A percentile compares a stretch with the other conserved stretches of the same genome.
phyloP scores from a whole-genome alignment of 73 alveolate genomes.

The Paramecium sexaurelia region DNA sequence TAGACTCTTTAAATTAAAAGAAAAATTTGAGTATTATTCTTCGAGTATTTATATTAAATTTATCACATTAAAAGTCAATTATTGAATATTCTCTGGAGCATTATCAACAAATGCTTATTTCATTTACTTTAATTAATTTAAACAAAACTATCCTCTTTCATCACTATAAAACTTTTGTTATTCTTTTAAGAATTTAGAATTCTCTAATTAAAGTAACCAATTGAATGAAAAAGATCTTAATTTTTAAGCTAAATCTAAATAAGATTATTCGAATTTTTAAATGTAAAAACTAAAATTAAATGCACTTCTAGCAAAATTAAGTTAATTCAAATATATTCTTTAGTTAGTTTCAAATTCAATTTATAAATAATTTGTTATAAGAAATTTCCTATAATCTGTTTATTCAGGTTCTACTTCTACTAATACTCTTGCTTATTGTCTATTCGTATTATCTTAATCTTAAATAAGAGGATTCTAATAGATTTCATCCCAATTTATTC shows the following conservation, averaged over 20 bases:
- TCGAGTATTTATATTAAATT: background rate
- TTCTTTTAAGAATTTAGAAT: background rate
- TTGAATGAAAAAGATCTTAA: background rate
- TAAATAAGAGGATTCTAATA: background rate
- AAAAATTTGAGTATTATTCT: background rate
- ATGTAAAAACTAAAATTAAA: background rate
- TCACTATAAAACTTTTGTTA: background rate
- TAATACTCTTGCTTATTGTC: background rate
- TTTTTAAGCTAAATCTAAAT: background rate
- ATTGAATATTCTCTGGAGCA: background rate
- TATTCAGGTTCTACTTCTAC: constrained; percentile 8
- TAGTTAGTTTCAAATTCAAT: background rate
- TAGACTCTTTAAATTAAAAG: background rate
- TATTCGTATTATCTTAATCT: background rate
- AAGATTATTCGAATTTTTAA: background rate
- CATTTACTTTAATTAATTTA: background rate
- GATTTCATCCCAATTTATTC: constrained; percentile 15
- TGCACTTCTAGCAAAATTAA: constrained; percentile 28
- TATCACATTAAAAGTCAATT: background rate
- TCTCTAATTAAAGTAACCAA: background rate
- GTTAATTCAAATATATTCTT: background rate
- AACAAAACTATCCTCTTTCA: background rate
- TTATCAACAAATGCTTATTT: background rate
- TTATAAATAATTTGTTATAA: constrained; percentile 15
- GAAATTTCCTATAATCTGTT: background rate